Evolutionary conservation across 2,329 filamentous ascomycete species (phyloP).

Genomic region (Fusarium nematophilum): DNA sequence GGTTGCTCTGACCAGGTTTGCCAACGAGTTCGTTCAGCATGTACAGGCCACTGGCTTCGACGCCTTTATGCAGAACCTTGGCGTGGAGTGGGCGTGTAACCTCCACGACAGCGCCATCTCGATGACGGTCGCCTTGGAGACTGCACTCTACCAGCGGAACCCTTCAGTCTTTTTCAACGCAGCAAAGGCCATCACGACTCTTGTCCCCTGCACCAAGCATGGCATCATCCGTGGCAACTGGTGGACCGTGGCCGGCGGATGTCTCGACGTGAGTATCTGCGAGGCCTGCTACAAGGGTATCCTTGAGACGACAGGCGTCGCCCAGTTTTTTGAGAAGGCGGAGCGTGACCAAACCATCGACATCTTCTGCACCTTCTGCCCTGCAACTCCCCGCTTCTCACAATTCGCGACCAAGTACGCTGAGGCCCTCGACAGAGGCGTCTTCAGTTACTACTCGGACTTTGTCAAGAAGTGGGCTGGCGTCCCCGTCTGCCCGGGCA

Average conservation of each 20-base stretch:
- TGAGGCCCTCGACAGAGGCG: slow-evolving; percentile 47
- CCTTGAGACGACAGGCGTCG: slow-evolving; percentile 41
- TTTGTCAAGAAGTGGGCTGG: slow-evolving; percentile 46
- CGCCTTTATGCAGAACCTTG: slow-evolving; percentile 36
- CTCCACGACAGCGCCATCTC: slow-evolving; percentile 37
- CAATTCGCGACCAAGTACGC: slow-evolving; percentile 42
- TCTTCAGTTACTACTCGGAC: slow-evolving; percentile 45
- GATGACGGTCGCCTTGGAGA: slow-evolving; percentile 41
- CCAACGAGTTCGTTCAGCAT: slow-evolving; percentile 41
- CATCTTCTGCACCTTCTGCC: slow-evolving; percentile 48
- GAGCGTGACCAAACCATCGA: slow-evolving; percentile 24
- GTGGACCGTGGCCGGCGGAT: slow-evolving; percentile 47
- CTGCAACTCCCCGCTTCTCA: slow-evolving; percentile 38
- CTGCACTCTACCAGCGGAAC: slow-evolving; percentile 40
- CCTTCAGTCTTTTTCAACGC: slow-evolving; percentile 44
- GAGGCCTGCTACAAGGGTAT: slow-evolving; percentile 49
- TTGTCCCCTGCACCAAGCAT: slow-evolving; percentile 43
- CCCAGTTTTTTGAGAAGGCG: slow-evolving; percentile 44
- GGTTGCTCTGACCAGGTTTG: slow-evolving; percentile 46
- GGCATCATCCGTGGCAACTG: slow-evolving; percentile 48
- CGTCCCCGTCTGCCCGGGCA: slow-evolving; percentile 45
- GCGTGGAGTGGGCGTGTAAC: slow-evolving; percentile 41
- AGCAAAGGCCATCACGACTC: slow-evolving; percentile 32
- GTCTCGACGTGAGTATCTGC: slow-evolving; percentile 44
- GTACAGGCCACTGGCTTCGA: slow-evolving; percentile 35